These are phyloP conservation scores for Termitomyces sp. DNA, from an alignment of 768 basidiomycete species.

Conservation along the genomic window DNA sequence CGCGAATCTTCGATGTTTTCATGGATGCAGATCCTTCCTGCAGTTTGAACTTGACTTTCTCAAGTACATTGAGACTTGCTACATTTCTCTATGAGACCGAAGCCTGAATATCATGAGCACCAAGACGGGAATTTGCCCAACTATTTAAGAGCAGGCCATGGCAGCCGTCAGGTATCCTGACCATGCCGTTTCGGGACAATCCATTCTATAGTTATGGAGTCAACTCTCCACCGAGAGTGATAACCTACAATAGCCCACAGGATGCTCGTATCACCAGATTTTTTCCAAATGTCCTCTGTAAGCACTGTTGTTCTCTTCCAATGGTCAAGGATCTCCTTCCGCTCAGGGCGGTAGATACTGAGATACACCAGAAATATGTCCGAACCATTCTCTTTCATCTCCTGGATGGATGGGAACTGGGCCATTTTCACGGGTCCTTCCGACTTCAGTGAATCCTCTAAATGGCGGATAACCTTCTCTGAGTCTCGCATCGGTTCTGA, in stretches of 20 bases:
- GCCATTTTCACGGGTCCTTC: background rate
- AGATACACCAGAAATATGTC: constrained; percentile 28
- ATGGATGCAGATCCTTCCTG: background rate
- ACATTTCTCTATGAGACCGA: constrained; percentile 9
- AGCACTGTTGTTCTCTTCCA: constrained; percentile 19
- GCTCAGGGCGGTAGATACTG: constrained; percentile 23
- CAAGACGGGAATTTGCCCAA: constrained; percentile 10
- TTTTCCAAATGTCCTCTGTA: constrained; percentile 32
- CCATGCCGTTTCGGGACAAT: constrained; percentile 10
- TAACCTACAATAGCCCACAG: constrained; percentile 48
- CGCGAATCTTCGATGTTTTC: constrained; percentile 7
- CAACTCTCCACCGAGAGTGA: background rate
- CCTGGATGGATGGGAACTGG: constrained; percentile 41
- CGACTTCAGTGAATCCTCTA: background rate
- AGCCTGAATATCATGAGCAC: constrained; percentile 6
- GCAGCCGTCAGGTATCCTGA: constrained; percentile 12
- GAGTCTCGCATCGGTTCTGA: constrained; percentile 13
- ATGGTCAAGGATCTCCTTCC: constrained; percentile 22
- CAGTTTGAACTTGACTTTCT: constrained; percentile 8
- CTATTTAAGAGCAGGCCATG: background rate
- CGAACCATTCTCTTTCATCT: constrained; percentile 28
- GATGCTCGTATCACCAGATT: constrained; percentile 39
- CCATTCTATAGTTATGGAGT: constrained; percentile 3
- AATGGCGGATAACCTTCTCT: constrained; percentile 22
- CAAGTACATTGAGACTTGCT: constrained; percentile 11